These are phyloP conservation scores for Strobilomyces echinocephalus DNA, from an alignment of 768 basidiomycete genomes.

Conservation along the genomic window DNA sequence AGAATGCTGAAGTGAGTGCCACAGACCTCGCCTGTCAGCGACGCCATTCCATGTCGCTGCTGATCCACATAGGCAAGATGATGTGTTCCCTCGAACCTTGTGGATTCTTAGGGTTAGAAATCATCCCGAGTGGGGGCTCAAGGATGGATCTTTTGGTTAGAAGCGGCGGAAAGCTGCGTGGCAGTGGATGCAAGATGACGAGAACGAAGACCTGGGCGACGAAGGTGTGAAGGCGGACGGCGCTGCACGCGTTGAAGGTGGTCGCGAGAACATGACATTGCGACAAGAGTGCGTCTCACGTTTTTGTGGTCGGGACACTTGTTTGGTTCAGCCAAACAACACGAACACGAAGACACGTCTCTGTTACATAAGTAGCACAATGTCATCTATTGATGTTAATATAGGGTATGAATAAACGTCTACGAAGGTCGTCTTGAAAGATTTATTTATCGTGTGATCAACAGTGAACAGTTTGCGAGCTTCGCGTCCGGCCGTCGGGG, in stretches of 20 bases:
- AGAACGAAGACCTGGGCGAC: conserved; percentile 48
- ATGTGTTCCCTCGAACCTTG: conserved; percentile 31
- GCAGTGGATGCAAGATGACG: conserved; percentile 23
- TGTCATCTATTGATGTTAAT: too few species aligned
- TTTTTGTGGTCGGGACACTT: conserved; percentile 13
- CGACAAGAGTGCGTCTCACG: not conserved
- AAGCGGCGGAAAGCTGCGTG: conserved; percentile 31
- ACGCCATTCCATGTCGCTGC: conserved; percentile 18
- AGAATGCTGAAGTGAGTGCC: conserved; percentile 1
- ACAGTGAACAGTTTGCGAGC: too few species aligned
- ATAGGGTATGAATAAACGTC: too few species aligned
- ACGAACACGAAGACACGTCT: not conserved
- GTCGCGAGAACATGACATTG: conserved; percentile 1
- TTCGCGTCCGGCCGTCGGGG: too few species aligned
- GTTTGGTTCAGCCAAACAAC: conserved; percentile 25
- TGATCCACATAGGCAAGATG: conserved; percentile 23
- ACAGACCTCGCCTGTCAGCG: conserved; percentile 15
- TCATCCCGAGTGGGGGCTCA: conserved; percentile 34
- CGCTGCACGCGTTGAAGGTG: conserved; percentile 5
- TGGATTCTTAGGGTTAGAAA: conserved; percentile 58
- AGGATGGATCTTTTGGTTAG: conserved; percentile 53
- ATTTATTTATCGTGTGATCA: too few species aligned
- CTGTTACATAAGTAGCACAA: too few species aligned
- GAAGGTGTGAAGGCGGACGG: conserved; percentile 29
- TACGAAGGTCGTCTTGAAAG: too few species aligned